These are phyloP conservation scores for Entamoeba nuttalli DNA, from an alignment of 208 protist species.

Conservation along the genomic window DNA sequence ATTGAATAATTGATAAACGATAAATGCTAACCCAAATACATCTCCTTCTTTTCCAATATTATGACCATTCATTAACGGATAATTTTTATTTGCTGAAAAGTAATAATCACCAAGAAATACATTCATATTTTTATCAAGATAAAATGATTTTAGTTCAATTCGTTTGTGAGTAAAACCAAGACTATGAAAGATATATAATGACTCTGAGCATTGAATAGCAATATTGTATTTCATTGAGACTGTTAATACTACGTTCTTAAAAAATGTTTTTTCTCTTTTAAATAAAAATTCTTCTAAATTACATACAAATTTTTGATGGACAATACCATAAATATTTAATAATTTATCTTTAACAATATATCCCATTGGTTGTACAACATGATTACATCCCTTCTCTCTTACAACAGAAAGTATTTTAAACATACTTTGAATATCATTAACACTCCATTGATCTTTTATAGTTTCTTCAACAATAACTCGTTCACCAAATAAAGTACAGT, in stretches of 20 bases:
- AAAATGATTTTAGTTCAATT: not conserved
- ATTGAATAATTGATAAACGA: no score
- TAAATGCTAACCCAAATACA: no score
- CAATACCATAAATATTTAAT: not conserved
- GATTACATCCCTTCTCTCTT: not conserved
- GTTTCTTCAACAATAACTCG: not conserved
- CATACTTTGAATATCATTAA: not conserved
- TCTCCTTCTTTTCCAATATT: no score
- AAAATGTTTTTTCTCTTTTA: not conserved
- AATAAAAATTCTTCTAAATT: not conserved
- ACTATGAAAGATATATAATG: not conserved
- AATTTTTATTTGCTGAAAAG: not conserved
- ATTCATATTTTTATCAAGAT: not conserved
- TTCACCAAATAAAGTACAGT: not conserved
- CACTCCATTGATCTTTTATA: not conserved
- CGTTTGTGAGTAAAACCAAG: not conserved
- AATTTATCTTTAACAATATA: not conserved
- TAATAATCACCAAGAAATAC: not conserved
- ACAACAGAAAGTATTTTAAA: not conserved
- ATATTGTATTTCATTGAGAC: not conserved
- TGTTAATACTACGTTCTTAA: not conserved
- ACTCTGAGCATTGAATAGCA: not conserved
- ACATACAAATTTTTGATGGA: not conserved
- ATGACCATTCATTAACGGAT: no score
- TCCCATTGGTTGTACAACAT: not conserved